Evolutionary conservation across 257 asterid species (phyloP).

Genomic region (Solanum rostratum): DNA sequence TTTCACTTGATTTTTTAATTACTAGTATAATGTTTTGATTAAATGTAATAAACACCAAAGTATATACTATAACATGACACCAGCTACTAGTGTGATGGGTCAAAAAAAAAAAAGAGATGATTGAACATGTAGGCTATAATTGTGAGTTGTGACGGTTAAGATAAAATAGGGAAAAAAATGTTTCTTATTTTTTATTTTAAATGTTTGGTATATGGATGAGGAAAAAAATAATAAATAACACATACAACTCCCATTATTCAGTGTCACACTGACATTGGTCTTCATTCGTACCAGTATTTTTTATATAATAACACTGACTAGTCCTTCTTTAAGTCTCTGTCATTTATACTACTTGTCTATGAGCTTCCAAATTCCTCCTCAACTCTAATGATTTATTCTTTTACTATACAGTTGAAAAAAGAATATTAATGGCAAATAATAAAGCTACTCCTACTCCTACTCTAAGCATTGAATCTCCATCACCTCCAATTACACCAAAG

Average conservation of each 20-base stretch:
- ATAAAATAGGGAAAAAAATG: not conserved
- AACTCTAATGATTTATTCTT: not conserved
- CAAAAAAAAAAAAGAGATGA: not conserved
- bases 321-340: not conserved
- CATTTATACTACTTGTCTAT: not conserved
- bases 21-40: not conserved
- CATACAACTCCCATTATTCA: slow-evolving; percentile 13
- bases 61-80: too few species aligned
- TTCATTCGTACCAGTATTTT: not conserved
- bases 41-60: not conserved
- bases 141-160: not conserved
- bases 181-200: too few species aligned
- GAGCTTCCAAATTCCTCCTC: not conserved
- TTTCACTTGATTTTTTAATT: not conserved
- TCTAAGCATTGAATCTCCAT: slow-evolving; percentile 15
- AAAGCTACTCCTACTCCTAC: not conserved
- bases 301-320: not conserved
- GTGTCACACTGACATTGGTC: slow-evolving; percentile 3
- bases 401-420: not conserved
- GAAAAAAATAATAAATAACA: slow-evolving; percentile 19
- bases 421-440: slow-evolving; percentile 2
- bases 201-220: slow-evolving; percentile 6
- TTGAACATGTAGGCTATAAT: not conserved
- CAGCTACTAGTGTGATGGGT: not conserved
- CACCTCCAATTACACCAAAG: slow-evolving; percentile 13